Base-by-base conservation (phyloP, 2,329 filamentous ascomycete genomes). In the Pestalotiopsis sp. region DNA sequence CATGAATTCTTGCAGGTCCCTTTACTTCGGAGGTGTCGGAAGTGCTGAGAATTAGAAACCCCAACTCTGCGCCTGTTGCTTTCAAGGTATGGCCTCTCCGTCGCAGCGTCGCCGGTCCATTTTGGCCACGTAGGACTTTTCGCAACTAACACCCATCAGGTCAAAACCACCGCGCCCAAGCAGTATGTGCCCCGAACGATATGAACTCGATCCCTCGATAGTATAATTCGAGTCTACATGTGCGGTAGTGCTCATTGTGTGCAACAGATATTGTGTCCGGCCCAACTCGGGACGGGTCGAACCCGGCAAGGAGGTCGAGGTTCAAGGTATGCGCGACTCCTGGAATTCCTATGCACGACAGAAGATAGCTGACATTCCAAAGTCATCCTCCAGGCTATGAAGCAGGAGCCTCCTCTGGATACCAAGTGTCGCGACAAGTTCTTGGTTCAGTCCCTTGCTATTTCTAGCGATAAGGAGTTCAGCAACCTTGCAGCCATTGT, bases 311-410 rank as follows among this genome's bases (percentile, higher is more conserved):
- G 89, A 93, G 81, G 95, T 99, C 74, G 94, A 98, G 81, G 95
- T 99, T 72, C 92, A 95, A 81, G 95, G 95, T 97, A 36, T 38
- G 65, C 36, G 20, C 20, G 5, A 52, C 11, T 86, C 75, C 14
- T 36, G 87, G 76, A 69, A 20, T 70, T n/a, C 49, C 68, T 27
- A 12, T 67, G 57, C 52, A 20, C 67, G 62, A 39, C 64, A 67
- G n/a, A 52, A 59, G 13, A 38, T 69, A 66, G 68, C 80, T 78
- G 67, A 73, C 67, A 45, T 13, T 27, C 68, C 59, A 66, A 71
- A 97, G 96, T 99, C 69, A 91, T 98, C 49, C 90, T 99, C 57
- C 96, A 99, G 84, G 94, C 95, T 27, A 98, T 99, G 96, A 98
- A 97, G 86, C 90, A 94, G 78, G 95, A 98, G 77, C 95, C 95